These are phyloP conservation scores for Zanthoxylum bungeanum DNA, from an alignment of 345 rosid genomes.

Conservation along the genomic window DNA sequence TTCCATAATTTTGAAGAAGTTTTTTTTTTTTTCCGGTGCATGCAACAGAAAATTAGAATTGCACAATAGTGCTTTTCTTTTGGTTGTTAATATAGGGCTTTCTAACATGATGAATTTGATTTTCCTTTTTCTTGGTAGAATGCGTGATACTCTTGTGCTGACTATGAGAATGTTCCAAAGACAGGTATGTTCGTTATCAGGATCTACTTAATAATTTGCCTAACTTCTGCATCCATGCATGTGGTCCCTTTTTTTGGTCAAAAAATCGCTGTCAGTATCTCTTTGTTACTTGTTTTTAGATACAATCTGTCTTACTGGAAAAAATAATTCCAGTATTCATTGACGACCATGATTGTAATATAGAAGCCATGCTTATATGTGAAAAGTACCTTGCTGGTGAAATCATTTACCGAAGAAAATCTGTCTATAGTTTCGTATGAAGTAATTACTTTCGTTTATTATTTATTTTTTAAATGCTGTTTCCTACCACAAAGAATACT, in stretches of 20 bases:
- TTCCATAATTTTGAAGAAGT: not conserved
- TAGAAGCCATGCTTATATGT: not conserved
- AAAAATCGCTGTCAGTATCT: too few relatives aligned
- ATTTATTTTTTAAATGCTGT: too few relatives aligned
- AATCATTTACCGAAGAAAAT: too few relatives aligned
- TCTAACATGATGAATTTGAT: constrained; percentile 7
- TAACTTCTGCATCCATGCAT: not conserved
- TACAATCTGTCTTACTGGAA: not conserved
- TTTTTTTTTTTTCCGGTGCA: not conserved
- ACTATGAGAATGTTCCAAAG: constrained; percentile 71
- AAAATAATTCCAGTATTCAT: too few relatives aligned
- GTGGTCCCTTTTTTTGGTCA: not conserved
- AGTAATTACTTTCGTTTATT: too few relatives aligned
- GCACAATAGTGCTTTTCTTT: not conserved
- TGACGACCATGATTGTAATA: not conserved
- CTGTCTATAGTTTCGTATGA: too few relatives aligned
- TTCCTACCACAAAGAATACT: too few relatives aligned
- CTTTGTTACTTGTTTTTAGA: not conserved
- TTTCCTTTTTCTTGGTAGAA: constrained; percentile 34
- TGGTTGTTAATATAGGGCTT: not conserved
- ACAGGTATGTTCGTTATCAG: constrained; percentile 45
- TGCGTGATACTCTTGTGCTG: constrained; percentile 72
- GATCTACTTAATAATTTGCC: too few relatives aligned
- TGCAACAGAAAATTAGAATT: not conserved
- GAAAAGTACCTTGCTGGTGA: not conserved